These are phyloP conservation scores for Fistulinella staudtii DNA, from an alignment of 1,284 basidiomycete genomes.

Conservation along the genomic window DNA sequence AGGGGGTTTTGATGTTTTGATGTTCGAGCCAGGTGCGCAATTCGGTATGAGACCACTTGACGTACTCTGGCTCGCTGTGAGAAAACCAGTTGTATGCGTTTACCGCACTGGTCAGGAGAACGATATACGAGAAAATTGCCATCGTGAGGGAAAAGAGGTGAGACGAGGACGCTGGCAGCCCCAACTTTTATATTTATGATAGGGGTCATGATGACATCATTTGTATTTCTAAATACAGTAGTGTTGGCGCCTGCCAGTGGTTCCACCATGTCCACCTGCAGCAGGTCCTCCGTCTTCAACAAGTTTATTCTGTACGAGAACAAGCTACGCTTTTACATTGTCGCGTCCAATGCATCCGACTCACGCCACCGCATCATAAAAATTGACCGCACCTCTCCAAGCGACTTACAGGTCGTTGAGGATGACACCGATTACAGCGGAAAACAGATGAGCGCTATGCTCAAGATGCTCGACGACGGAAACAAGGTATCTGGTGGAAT, in stretches of 20 bases:
- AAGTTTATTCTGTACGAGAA: conserved; percentile 93
- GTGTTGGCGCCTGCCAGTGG: background rate
- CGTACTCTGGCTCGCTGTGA: conserved; percentile 45
- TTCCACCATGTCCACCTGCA: conserved; percentile 5
- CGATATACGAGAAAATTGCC: conserved; percentile 1
- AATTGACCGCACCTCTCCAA: conserved; percentile 80
- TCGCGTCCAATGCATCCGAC: conserved; percentile 82
- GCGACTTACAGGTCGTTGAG: conserved; percentile 74
- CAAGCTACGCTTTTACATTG: conserved; percentile 81
- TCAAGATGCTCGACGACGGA: conserved; percentile 94
- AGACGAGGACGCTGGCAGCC: background rate
- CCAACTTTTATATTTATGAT: conserved; percentile 5
- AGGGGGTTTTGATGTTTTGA: conserved; percentile 60
- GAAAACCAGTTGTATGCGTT: conserved; percentile 29
- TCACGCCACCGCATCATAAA: conserved; percentile 87
- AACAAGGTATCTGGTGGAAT: conserved; percentile 87
- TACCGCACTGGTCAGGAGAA: conserved; percentile 18
- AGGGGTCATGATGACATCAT: conserved; percentile 26
- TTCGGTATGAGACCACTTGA: conserved; percentile 60
- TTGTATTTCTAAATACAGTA: conserved; percentile 6
- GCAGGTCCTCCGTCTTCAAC: conserved; percentile 52
- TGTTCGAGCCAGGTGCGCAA: conserved; percentile 69
- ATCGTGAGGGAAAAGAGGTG: conserved; percentile 2
- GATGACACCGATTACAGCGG: conserved; percentile 87
- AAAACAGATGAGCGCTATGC: conserved; percentile 83